phyloP scores from a whole-genome alignment of 495 filamentous ascomycete species.

The Penicillium coffeae region DNA sequence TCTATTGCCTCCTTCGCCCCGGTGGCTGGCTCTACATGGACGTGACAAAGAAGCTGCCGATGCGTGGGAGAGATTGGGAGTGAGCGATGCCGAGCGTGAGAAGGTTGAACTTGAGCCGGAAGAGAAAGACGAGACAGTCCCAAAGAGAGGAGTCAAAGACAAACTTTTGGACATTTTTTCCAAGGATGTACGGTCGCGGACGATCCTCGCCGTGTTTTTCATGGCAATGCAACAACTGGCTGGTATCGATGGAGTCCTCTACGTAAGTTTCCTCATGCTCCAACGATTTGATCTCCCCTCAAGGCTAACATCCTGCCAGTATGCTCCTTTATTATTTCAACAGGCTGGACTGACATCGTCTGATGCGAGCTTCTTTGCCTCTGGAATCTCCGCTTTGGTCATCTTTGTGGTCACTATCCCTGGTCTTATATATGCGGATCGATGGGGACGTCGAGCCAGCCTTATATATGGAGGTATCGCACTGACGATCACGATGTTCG shows the following conservation, averaged over 20 bases:
- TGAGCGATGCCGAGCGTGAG: conserved; percentile 48
- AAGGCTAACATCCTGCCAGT: conserved; percentile 24
- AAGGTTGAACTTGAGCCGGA: conserved; percentile 31
- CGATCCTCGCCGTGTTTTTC: conserved; percentile 40
- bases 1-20: conserved; percentile 44
- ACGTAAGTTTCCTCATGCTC: conserved; percentile 40
- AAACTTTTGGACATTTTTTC: conserved; percentile 36
- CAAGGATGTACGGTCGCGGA: conserved; percentile 33
- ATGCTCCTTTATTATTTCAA: conserved; percentile 50
- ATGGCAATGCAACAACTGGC: conserved; percentile 43
- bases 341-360: conserved; percentile 49
- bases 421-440: conserved; percentile 52
- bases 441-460: conserved; percentile 55
- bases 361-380: conserved; percentile 51
- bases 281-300: neutral
- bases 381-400: conserved; percentile 50
- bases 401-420: conserved; percentile 50
- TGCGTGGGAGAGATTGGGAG: conserved; percentile 44
- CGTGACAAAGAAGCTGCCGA: conserved; percentile 30
- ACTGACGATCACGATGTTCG: conserved; percentile 42
- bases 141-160: neutral
- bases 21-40: conserved; percentile 45
- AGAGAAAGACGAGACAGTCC: neutral
- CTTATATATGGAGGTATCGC: conserved; percentile 53
- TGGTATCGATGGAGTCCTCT: conserved; percentile 50